Percentiles rank a stretch among this genome's conserved stretches.
Conservation (phyloP, 495 filamentous ascomycete species). For the Tetracladium setigerum region DNA sequence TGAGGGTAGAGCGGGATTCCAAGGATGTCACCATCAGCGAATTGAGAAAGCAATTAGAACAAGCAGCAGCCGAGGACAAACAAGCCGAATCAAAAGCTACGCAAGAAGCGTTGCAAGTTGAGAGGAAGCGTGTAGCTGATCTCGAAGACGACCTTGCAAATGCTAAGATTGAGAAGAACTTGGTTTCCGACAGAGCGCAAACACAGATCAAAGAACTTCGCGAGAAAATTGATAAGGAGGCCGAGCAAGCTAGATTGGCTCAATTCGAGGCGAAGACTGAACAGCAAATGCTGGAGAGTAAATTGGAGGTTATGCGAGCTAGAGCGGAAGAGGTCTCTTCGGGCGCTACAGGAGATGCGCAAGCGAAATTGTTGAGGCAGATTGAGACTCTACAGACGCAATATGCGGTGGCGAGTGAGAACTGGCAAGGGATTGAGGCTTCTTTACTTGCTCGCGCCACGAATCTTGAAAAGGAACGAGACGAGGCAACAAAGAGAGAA, state of each 20-base stretch:
- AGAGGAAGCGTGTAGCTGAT: constrained; percentile 55
- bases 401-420: constrained; percentile 88
- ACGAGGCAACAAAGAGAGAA: constrained; percentile 78
- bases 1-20: constrained; percentile 57
- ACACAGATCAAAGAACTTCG: constrained; percentile 61
- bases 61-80: constrained; percentile 58
- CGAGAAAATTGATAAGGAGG: constrained; percentile 65
- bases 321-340: constrained; percentile 87
- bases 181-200: constrained; percentile 60
- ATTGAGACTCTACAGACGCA: constrained; percentile 95
- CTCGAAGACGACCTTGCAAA: constrained; percentile 68
- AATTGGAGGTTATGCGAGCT: constrained; percentile 78
- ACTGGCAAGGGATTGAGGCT: constrained; percentile 93
- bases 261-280: constrained; percentile 82
- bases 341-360: constrained; percentile 70
- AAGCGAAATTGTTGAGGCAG: constrained; percentile 85
- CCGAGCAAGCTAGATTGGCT: constrained; percentile 57
- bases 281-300: constrained; percentile 76
- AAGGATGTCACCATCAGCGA: constrained; percentile 59
- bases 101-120: constrained; percentile 61
- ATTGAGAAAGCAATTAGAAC: constrained; percentile 62
- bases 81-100: constrained; percentile 59
- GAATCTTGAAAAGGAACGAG: constrained; percentile 78
- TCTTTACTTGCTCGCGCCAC: constrained; percentile 67
- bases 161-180: constrained; percentile 66